A percentile compares a stretch with the other conserved stretches of the same genome.
Conservation (phyloP, 208 protist genomes). For the Tritrichomonas foetus region DNA sequence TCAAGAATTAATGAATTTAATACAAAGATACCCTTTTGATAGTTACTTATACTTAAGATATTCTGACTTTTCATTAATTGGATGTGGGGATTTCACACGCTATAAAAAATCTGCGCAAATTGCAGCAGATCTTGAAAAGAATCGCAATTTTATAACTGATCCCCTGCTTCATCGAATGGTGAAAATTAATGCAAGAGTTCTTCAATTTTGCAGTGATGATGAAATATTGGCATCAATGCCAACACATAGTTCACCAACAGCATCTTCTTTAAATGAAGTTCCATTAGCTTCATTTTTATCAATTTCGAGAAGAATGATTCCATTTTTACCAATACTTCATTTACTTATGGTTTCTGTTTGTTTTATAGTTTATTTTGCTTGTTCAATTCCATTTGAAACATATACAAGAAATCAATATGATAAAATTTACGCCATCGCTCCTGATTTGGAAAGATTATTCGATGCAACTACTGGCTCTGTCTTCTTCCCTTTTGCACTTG, state of each 20-base stretch:
- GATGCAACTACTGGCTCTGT: too few relatives aligned
- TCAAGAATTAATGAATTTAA: background rate
- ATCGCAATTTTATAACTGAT: background rate
- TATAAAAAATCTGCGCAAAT: background rate
- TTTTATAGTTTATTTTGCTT: background rate
- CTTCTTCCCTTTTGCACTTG: too few relatives aligned
- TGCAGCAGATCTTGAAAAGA: background rate
- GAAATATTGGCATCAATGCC: background rate
- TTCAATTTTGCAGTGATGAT: background rate
- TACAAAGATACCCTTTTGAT: constrained; percentile 23
- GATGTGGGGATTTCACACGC: background rate
- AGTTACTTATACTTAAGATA: background rate
- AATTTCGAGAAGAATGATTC: background rate
- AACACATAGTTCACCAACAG: background rate
- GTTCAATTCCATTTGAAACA: background rate
- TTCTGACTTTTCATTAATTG: background rate
- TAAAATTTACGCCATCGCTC: too few relatives aligned
- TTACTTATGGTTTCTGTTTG: background rate
- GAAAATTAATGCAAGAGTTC: background rate
- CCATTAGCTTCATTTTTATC: background rate
- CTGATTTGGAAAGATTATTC: too few relatives aligned
- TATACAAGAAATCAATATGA: background rate
- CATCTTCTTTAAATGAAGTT: background rate
- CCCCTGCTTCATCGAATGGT: background rate
- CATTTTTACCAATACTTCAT: background rate